phyloP scores from a whole-genome alignment of 2,329 filamentous ascomycete species.

The Fusarium subtropicale region DNA sequence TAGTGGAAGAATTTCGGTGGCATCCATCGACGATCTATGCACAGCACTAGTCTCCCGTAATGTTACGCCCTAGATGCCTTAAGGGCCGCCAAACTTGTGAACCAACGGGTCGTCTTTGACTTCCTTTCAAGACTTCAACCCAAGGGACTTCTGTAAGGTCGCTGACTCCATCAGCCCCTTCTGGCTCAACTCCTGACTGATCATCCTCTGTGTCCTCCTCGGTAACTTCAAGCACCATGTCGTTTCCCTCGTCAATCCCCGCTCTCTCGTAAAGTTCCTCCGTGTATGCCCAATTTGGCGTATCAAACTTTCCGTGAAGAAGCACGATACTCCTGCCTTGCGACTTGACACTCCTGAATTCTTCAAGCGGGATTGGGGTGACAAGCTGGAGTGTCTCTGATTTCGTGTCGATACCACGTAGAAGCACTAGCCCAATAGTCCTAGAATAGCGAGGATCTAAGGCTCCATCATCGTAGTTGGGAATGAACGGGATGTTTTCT shows the following conservation, averaged over 20 bases:
- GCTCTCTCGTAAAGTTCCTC: conserved; percentile 66
- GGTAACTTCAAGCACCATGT: conserved; percentile 48
- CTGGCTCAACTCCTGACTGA: conserved; percentile 47
- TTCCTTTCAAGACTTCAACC: conserved; percentile 68
- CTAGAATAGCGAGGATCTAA: conserved; percentile 70
- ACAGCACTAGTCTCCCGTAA: conserved; percentile 42
- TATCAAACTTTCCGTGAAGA: conserved; percentile 75
- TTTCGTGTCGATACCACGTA: conserved; percentile 74
- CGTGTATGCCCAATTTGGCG: conserved; percentile 76
- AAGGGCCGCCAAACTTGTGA: conserved; percentile 73
- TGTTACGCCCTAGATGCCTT: conserved; percentile 66
- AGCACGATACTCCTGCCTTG: conserved; percentile 67
- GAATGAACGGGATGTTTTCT: conserved; percentile 72
- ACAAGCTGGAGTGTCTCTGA: conserved; percentile 70
- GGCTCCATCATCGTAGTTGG: conserved; percentile 62
- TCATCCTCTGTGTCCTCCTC: conserved; percentile 54
- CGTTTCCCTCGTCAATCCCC: conserved; percentile 47
- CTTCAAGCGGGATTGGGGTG: conserved; percentile 64
- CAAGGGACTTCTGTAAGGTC: conserved; percentile 61
- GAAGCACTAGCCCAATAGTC: conserved; percentile 72
- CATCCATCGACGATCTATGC: conserved; percentile 12
- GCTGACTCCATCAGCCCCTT: conserved; percentile 34
- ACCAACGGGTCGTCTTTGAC: conserved; percentile 67
- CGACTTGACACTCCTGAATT: conserved; percentile 55
- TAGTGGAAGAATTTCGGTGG: conserved; percentile 2